phyloP scores from a whole-genome alignment of 148 eudicot genomes.

The Persicaria maculosa region DNA sequence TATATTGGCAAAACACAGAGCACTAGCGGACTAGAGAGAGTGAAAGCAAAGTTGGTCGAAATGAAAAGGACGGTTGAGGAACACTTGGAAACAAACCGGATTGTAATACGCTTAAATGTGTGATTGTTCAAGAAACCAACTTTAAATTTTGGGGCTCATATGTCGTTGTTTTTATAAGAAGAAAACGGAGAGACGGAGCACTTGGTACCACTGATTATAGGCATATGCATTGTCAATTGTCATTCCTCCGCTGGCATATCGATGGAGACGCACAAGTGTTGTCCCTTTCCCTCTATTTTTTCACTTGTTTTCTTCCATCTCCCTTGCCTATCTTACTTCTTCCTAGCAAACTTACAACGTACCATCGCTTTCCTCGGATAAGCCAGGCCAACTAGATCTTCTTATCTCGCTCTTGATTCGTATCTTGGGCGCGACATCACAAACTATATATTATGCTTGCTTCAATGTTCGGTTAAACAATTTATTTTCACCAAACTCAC shows the following conservation, averaged over 20 bases:
- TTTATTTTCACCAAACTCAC: too few species aligned
- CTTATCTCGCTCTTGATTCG: too few species aligned
- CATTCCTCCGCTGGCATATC: background rate
- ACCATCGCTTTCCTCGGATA: too few species aligned
- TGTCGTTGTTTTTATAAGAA: background rate
- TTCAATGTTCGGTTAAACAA: too few species aligned
- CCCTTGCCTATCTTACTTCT: background rate
- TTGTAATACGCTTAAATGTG: background rate
- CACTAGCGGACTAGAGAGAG: background rate
- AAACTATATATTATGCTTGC: too few species aligned
- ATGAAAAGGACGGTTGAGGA: conserved; percentile 1
- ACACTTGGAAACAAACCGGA: background rate
- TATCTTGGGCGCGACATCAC: too few species aligned
- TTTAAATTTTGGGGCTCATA: background rate
- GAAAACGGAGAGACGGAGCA: too few species aligned
- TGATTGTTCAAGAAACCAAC: background rate
- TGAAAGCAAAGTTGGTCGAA: background rate
- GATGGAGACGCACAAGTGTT: background rate
- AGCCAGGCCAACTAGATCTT: too few species aligned
- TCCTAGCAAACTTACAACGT: background rate
- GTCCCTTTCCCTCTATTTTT: conserved; percentile 3
- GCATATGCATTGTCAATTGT: background rate
- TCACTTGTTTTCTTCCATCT: background rate
- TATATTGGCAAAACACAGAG: too few species aligned
- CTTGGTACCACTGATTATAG: too few species aligned